Evolutionary conservation across 163 green algal genomes (phyloP).

Genomic region (Coccomyxa subellipsoidea): DNA sequence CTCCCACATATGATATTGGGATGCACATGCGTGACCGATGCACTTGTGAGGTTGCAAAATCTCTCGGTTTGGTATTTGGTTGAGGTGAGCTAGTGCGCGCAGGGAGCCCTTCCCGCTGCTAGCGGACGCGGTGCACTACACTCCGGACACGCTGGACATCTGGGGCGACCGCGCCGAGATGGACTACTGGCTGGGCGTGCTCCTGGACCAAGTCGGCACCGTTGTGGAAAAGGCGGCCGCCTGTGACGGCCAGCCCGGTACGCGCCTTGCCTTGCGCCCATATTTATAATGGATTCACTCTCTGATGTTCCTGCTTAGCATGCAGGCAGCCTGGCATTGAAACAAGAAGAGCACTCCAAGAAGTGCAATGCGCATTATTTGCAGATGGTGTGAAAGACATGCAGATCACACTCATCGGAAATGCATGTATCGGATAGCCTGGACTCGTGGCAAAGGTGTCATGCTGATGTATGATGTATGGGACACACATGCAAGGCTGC

Average conservation of each 20-base stretch:
- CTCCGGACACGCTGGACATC: constrained; percentile 90
- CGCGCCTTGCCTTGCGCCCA: neutral
- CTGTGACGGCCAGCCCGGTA: constrained; percentile 39
- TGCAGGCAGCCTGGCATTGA: too few species aligned
- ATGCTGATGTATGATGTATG: too few species aligned
- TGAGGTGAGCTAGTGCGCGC: neutral
- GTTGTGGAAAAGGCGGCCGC: constrained; percentile 74
- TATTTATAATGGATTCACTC: neutral
- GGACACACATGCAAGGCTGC: too few species aligned
- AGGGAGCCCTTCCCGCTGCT: constrained; percentile 87
- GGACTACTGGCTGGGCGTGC: constrained; percentile 75
- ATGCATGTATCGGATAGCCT: too few species aligned
- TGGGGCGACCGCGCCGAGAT: constrained; percentile 58
- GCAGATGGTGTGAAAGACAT: too few species aligned
- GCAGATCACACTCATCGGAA: too few species aligned
- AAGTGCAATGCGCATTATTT: too few species aligned
- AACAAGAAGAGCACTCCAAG: too few species aligned
- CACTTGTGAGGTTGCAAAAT: neutral
- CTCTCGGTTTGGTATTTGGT: neutral
- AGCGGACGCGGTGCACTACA: constrained; percentile 58
- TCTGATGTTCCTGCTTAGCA: neutral
- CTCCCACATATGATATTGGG: neutral
- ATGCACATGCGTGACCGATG: neutral
- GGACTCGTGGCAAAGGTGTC: too few species aligned
- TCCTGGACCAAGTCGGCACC: constrained; percentile 68